These are phyloP conservation scores for Nicotiana noctiflora DNA, from an alignment of 257 asterid species.

Conservation along the genomic window DNA sequence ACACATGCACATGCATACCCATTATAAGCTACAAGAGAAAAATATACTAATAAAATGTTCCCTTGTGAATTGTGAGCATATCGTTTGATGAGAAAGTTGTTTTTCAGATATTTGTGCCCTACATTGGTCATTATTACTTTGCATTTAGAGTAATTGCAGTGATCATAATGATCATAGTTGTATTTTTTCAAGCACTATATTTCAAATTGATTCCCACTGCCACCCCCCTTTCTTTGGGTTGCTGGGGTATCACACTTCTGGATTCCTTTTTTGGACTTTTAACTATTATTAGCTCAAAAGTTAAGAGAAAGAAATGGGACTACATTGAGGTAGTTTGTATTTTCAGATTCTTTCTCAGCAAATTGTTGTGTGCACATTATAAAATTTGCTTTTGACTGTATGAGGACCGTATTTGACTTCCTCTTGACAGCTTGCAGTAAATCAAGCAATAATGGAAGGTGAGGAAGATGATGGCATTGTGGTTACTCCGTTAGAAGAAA, in stretches of 20 bases:
- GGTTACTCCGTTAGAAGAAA: conserved; percentile 27
- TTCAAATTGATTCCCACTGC: not conserved
- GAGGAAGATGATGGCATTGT: conserved; percentile 33
- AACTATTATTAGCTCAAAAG: not conserved
- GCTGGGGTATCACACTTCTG: not conserved
- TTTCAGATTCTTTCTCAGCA: not conserved
- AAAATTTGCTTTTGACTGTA: not conserved
- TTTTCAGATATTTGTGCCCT: not conserved
- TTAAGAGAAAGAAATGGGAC: not conserved
- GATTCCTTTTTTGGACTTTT: not conserved
- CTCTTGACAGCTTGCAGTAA: conserved; percentile 42
- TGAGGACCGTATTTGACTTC: conserved; percentile 1
- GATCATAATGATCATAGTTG: not conserved
- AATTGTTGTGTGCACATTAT: not conserved
- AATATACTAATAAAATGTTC: not conserved
- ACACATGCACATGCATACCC: not conserved
- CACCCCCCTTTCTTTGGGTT: not conserved
- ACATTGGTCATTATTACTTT: not conserved
- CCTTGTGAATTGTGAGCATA: not conserved
- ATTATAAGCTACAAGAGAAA: not conserved
- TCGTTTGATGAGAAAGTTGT: not conserved
- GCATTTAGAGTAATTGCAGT: not conserved
- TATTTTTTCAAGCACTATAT: not conserved
- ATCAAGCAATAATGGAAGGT: conserved; percentile 44
- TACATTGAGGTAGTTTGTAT: not conserved